Percentiles rank a stretch among this genome's conserved stretches.
Conservation (phyloP, 331 rosid species). For the Quercus phellos region DNA sequence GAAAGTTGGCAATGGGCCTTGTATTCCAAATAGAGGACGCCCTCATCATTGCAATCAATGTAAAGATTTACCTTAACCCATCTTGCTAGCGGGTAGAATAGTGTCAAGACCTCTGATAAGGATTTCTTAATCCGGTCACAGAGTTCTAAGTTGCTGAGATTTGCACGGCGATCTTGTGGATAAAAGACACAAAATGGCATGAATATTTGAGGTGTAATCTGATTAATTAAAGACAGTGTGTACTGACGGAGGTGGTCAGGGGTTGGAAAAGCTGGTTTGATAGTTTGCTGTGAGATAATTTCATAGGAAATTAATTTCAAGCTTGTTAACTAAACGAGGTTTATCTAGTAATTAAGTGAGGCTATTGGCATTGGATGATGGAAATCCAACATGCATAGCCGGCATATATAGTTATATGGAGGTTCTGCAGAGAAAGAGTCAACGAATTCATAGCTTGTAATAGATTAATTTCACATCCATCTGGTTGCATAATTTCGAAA, state of each 20-base stretch:
- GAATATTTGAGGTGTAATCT: slow-evolving; percentile 28
- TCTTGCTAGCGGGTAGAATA: slow-evolving; percentile 29
- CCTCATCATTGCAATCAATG: slow-evolving; percentile 34
- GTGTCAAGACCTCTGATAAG: slow-evolving; percentile 11
- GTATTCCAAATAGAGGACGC: slow-evolving; percentile 17
- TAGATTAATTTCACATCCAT: too few species aligned
- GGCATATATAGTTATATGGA: too few species aligned
- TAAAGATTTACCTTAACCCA: slow-evolving; percentile 2
- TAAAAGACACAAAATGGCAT: slow-evolving; percentile 39
- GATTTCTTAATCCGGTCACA: slow-evolving; percentile 15
- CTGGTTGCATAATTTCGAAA: too few species aligned
- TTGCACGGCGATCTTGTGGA: not conserved
- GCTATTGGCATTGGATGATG: too few species aligned
- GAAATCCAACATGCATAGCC: too few species aligned
- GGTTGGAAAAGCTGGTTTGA: slow-evolving; percentile 36
- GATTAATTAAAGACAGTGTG: slow-evolving; percentile 36
- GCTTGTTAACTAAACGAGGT: too few species aligned
- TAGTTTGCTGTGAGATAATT: not conserved
- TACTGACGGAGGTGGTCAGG: slow-evolving; percentile 16
- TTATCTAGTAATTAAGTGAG: too few species aligned
- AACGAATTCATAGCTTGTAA: too few species aligned
- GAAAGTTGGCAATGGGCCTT: slow-evolving; percentile 7
- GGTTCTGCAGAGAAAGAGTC: too few species aligned
- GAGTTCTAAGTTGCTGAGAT: not conserved
- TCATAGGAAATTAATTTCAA: slow-evolving; percentile 10